Percentiles rank a stretch among this genome's conserved stretches.
These are phyloP conservation scores for Salisapilia sapeloensis DNA, from an alignment of 352 stramenopile species.

Conservation along the genomic window DNA sequence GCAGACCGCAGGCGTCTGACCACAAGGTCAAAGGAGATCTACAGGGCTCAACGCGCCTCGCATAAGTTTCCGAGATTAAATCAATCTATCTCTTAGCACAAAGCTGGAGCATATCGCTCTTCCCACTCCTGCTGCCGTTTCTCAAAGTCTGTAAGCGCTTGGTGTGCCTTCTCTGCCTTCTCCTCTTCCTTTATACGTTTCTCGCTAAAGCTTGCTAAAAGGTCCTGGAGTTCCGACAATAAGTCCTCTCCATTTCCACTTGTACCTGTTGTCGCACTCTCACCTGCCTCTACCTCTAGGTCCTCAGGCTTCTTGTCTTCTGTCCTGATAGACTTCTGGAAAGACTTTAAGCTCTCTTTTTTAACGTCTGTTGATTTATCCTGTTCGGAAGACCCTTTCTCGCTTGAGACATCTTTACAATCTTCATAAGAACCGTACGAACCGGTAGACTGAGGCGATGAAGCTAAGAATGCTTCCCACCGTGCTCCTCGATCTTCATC, in stretches of 20 bases:
- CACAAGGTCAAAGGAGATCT: conserved; percentile 60
- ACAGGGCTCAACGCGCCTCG: no score
- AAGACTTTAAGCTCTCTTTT: background rate
- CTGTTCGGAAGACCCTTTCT: no score
- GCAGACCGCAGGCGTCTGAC: conserved; percentile 46
- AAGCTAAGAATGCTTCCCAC: no score
- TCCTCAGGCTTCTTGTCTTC: conserved; percentile 3
- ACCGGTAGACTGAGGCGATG: no score
- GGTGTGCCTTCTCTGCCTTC: conserved; percentile 24
- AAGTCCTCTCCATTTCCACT: conserved; percentile 8
- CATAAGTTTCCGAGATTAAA: conserved; percentile 1
- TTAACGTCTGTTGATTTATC: no score
- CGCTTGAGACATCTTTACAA: conserved; percentile 1
- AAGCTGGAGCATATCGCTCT: conserved; percentile 6
- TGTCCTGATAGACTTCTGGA: conserved; percentile 2
- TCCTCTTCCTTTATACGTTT: conserved; percentile 44
- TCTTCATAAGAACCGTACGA: no score
- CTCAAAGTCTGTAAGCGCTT: conserved; percentile 35
- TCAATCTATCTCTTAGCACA: conserved; percentile 1
- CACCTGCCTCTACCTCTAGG: no score
- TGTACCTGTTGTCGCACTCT: conserved; percentile 3
- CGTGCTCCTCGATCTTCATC: no score
- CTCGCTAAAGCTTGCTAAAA: conserved; percentile 35
- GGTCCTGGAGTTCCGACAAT: conserved; percentile 30
- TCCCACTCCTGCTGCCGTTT: conserved; percentile 18